Percentiles rank a stretch among this genome's conserved stretches.
Evolutionary conservation across 2,329 filamentous ascomycete genomes (phyloP).

Genomic region (Emmonsiellopsis sp.): DNA sequence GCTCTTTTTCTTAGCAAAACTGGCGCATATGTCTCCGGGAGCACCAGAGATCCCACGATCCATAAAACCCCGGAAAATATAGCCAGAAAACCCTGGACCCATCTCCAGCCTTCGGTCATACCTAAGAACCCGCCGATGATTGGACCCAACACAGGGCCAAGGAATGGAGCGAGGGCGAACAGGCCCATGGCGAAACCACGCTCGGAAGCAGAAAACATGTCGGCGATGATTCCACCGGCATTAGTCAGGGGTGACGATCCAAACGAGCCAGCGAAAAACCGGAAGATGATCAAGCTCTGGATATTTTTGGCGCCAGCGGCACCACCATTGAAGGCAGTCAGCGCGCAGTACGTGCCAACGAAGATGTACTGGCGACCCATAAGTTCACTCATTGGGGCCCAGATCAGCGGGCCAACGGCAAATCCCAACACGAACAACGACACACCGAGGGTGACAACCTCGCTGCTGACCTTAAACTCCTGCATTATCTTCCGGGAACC

Average conservation of each 20-base stretch:
- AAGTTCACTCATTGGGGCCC: constrained; percentile 57
- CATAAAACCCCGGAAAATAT: constrained; percentile 53
- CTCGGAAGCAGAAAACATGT: constrained; percentile 43
- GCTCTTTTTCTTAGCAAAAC: constrained; percentile 48
- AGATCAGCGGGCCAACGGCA: constrained; percentile 52
- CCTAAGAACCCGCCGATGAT: constrained; percentile 56
- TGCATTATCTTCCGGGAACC: constrained; percentile 47
- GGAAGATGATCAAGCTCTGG: constrained; percentile 48
- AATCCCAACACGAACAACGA: constrained; percentile 44
- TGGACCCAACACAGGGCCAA: constrained; percentile 52
- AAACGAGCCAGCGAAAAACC: constrained; percentile 53
- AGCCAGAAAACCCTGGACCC: constrained; percentile 52
- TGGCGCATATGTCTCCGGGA: constrained; percentile 54
- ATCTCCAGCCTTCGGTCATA: constrained; percentile 53
- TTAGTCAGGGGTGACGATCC: constrained; percentile 50
- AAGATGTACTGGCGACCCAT: constrained; percentile 54
- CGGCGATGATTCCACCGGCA: constrained; percentile 48
- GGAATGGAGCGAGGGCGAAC: constrained; percentile 55
- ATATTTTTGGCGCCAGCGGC: constrained; percentile 48
- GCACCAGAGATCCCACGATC: constrained; percentile 41
- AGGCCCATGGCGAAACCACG: constrained; percentile 48
- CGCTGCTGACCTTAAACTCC: constrained; percentile 37
- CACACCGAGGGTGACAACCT: constrained; percentile 40
- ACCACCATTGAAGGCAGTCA: constrained; percentile 51
- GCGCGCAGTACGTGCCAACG: constrained; percentile 44